Evolutionary conservation across 2,329 filamentous ascomycete genomes (phyloP).

Genomic region (Neofusicoccum laricinum): DNA sequence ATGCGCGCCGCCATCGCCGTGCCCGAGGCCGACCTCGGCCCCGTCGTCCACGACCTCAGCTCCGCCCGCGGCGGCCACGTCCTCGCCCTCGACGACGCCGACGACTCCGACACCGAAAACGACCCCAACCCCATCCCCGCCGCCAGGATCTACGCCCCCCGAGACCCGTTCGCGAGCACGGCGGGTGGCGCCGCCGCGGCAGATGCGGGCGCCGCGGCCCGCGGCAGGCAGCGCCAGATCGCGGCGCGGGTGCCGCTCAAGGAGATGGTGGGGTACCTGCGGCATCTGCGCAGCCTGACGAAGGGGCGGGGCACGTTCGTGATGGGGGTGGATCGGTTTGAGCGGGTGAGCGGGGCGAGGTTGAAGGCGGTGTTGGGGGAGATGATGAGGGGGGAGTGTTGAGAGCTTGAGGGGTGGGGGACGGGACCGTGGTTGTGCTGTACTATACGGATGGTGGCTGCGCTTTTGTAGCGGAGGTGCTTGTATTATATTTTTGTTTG

Average conservation of each 20-base stretch:
- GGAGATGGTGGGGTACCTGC: slow-evolving; percentile 94
- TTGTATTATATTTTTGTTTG: no score
- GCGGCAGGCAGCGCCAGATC: slow-evolving; percentile 54
- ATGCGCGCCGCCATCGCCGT: slow-evolving; percentile 87
- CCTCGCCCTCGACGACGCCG: slow-evolving; percentile 61
- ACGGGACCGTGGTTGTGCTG: neutral
- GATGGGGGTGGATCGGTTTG: slow-evolving; percentile 70
- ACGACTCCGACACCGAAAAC: slow-evolving; percentile 9
- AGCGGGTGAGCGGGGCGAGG: slow-evolving; percentile 61
- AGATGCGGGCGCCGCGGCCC: neutral
- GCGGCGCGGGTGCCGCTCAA: slow-evolving; percentile 86
- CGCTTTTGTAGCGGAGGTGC: no score
- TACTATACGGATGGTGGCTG: neutral
- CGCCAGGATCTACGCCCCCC: slow-evolving; percentile 77
- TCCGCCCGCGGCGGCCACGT: slow-evolving; percentile 72
- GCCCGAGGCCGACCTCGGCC: slow-evolving; percentile 75
- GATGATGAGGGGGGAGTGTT: slow-evolving; percentile 13
- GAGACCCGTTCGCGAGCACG: slow-evolving; percentile 71
- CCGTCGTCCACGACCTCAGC: slow-evolving; percentile 78
- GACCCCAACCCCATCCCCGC: slow-evolving; percentile 59
- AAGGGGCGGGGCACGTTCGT: slow-evolving; percentile 77
- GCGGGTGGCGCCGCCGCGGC: slow-evolving; percentile 19
- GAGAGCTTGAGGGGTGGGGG: neutral
- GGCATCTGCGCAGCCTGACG: slow-evolving; percentile 83
- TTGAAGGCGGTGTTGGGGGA: slow-evolving; percentile 53